Conservation (phyloP, 2,329 filamentous ascomycete species). For the Fusarium albosuccineum region DNA sequence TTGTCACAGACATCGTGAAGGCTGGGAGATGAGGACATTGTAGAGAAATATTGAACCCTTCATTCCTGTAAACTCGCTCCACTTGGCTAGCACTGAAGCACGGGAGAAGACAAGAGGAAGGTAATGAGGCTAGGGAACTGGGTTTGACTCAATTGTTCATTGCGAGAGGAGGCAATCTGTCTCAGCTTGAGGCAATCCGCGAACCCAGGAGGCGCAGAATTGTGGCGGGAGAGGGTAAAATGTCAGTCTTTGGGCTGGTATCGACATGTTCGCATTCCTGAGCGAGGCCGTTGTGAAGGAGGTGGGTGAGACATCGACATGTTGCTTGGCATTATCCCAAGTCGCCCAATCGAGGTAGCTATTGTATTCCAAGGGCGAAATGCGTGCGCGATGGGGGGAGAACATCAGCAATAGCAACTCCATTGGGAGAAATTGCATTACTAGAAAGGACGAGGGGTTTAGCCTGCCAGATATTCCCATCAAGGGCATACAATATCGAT, state of each 20-base stretch:
- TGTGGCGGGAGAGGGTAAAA: constrained; percentile 34
- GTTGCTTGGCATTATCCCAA: constrained; percentile 18
- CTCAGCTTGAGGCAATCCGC: constrained; percentile 37
- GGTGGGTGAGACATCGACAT: constrained; percentile 42
- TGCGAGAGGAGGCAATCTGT: constrained; percentile 51
- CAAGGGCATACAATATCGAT: constrained; percentile 7
- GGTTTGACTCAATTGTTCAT: constrained; percentile 39
- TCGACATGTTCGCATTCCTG: constrained; percentile 45
- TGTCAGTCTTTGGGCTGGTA: constrained; percentile 33
- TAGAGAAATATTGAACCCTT: constrained; percentile 52
- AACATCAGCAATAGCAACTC: constrained; percentile 26
- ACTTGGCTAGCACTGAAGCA: constrained; percentile 41
- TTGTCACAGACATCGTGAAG: constrained; percentile 44
- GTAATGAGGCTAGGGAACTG: constrained; percentile 24
- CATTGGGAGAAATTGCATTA: constrained; percentile 25
- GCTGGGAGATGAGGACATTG: constrained; percentile 44
- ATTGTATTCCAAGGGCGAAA: constrained; percentile 19
- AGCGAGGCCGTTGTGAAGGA: constrained; percentile 31
- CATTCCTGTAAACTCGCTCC: constrained; percentile 51
- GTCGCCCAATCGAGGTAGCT: constrained; percentile 5
- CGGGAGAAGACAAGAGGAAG: constrained; percentile 29
- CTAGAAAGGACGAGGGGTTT: constrained; percentile 5
- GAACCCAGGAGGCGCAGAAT: constrained; percentile 13
- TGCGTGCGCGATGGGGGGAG: constrained; percentile 9
- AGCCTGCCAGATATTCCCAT: not conserved